phyloP scores from a whole-genome alignment of 106 monocot genomes.

The Allium fistulosum region DNA sequence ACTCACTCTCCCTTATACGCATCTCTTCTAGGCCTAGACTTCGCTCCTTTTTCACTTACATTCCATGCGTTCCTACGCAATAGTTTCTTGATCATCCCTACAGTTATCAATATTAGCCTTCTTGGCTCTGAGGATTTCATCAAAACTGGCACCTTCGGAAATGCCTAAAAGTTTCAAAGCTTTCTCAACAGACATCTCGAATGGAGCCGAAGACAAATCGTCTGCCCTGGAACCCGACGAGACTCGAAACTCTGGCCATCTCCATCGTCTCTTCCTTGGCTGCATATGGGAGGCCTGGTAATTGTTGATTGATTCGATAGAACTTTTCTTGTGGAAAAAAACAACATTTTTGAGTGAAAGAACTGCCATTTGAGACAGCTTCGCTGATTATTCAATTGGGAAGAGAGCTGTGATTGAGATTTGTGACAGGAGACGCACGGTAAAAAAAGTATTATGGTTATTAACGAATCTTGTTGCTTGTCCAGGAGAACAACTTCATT shows the following conservation, averaged over 20 bases:
- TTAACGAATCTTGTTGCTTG: too few relatives aligned
- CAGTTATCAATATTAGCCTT: constrained; percentile 52
- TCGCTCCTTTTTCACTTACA: too few relatives aligned
- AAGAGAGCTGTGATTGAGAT: too few relatives aligned
- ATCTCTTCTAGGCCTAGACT: too few relatives aligned
- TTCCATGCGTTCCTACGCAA: too few relatives aligned
- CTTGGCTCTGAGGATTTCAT: constrained; percentile 95
- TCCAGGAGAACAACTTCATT: too few relatives aligned
- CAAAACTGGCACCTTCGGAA: constrained; percentile 71
- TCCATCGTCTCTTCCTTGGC: constrained; percentile 3
- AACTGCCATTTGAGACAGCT: constrained; percentile 15
- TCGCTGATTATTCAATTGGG: too few relatives aligned
- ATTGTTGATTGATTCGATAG: not conserved
- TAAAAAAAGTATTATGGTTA: too few relatives aligned
- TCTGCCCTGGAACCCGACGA: constrained; percentile 49
- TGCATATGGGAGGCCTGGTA: not conserved
- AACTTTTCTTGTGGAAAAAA: constrained; percentile 14
- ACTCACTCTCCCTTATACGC: too few relatives aligned
- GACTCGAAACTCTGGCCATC: constrained; percentile 5
- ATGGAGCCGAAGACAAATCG: constrained; percentile 65
- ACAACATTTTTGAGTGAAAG: constrained; percentile 25
- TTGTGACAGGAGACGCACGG: too few relatives aligned
- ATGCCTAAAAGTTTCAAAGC: constrained; percentile 87
- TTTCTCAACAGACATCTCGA: constrained; percentile 83
- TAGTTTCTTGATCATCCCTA: constrained; percentile 68